A percentile compares a stretch with the other conserved stretches of the same genome.
Conservation (phyloP, 176 grass and related monocot genomes). For the Poa annua region DNA sequence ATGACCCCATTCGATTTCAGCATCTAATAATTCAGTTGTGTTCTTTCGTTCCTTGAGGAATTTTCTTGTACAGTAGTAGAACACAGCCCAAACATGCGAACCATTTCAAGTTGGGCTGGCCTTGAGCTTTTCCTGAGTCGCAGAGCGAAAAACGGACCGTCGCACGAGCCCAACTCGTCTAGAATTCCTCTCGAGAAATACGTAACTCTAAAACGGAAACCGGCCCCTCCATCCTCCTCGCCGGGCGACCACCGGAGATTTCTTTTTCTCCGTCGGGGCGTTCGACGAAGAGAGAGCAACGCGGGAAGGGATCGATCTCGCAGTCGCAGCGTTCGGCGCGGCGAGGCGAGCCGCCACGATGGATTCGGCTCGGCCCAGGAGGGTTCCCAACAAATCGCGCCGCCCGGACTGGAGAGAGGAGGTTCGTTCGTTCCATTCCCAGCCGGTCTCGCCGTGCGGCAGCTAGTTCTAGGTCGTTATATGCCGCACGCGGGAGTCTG, state of each 20-base stretch:
- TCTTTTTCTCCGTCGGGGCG: neutral
- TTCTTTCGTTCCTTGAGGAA: neutral
- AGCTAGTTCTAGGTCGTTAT: neutral
- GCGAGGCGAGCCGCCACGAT: conserved; percentile 33
- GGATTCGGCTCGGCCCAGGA: conserved; percentile 54
- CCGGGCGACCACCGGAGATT: neutral
- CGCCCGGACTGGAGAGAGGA: conserved; percentile 74
- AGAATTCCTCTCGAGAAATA: too few species aligned
- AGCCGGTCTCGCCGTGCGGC: neutral
- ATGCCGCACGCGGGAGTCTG: neutral
- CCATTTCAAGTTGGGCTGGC: neutral
- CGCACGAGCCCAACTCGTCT: neutral
- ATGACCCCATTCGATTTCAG: neutral
- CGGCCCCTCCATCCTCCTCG: too few species aligned
- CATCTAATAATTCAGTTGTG: neutral
- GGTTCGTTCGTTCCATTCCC: conserved; percentile 38
- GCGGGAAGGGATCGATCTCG: neutral
- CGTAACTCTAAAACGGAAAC: too few species aligned
- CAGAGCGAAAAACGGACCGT: too few species aligned
- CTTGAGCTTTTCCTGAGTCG: neutral
- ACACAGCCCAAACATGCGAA: too few species aligned
- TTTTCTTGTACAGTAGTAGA: too few species aligned
- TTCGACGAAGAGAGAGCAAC: neutral
- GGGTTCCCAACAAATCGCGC: conserved; percentile 58
- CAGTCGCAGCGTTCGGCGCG: neutral